phyloP scores from a whole-genome alignment of 345 rosid species.

The Hibiscus syriacus region DNA sequence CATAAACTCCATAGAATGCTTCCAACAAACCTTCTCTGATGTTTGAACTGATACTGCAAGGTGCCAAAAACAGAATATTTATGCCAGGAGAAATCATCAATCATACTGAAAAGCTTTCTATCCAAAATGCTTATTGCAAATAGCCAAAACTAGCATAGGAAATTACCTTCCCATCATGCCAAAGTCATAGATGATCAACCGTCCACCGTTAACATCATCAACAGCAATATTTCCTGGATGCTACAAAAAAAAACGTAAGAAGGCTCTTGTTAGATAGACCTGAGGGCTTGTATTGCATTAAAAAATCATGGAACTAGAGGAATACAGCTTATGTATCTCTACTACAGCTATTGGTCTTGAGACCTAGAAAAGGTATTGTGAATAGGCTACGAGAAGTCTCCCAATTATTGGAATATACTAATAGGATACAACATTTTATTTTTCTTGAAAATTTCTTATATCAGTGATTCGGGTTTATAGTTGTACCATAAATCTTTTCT shows the following conservation, averaged over 20 bases:
- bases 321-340: neutral
- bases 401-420: neutral
- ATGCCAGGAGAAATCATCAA: constrained; percentile 12
- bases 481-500: neutral
- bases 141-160: constrained; percentile 9
- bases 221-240: constrained; percentile 99
- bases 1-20: constrained; percentile 84
- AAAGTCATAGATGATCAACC: constrained; percentile 94
- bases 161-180: constrained; percentile 99
- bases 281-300: neutral
- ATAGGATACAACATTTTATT: neutral
- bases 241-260: constrained; percentile 28
- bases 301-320: constrained; percentile 6
- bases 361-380: neutral
- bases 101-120: constrained; percentile 5
- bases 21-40: constrained; percentile 92
- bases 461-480: neutral
- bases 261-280: neutral
- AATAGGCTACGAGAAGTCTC: neutral
- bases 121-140: neutral
- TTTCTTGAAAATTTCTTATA: neutral
- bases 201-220: constrained; percentile 96
- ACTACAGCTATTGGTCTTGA: neutral
- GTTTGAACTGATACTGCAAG: constrained; percentile 80
- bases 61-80: neutral